Base-by-base conservation (phyloP, 2,329 filamentous ascomycete species). In the Dryadomyces quercus-mongolicae region DNA sequence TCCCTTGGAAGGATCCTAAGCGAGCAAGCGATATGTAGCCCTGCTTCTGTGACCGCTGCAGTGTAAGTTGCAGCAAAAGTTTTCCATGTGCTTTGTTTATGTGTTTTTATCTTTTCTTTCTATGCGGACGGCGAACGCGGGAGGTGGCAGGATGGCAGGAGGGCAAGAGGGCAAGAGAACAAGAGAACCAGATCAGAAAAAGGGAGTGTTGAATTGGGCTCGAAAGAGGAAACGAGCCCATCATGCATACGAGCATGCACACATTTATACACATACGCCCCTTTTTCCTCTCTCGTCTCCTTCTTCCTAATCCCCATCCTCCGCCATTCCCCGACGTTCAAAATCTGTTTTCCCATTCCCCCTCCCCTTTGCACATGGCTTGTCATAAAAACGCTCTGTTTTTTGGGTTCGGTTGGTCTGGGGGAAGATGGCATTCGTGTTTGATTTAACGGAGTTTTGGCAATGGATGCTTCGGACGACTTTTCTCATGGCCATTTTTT, bases 1-100 rank as follows among this genome's bases (percentile, higher is more conserved):
- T 55, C 72, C 75, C 1, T 66, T 81, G 42, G 80, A 84, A 57
- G 73, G 76, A 58, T 70, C 75, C 58, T 79, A 71, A 60, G 12
- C 38, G 16, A 42, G 16, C 12, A 4, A 15, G 38, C 12, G 12
- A 42, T 5, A 5, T n/a, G 9, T 42, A n/a, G 38, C 38, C 16
- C 12, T 13, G 38, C 12, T 42, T 13, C 38, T 42, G 12, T 10
- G 12, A 42, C 12, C 12, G 38, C 16, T 42, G 16, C 38, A 31
- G 25, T 31, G 25, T 31, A 42, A 15, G 40, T 21, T 49, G 4
- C n/a, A 25, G 31, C 34, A 49, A 49, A 48, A 49, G 18, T 31
- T 16, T 10, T 38, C n/a, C 20, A 13, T 38, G 36, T 16, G 13
- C 18, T 7, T 36, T 40, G 7, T 21, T 10, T 9, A 38, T 8